Evolutionary conservation across 2,329 filamentous ascomycete genomes (phyloP).

Genomic region (Talaromyces sp.): DNA sequence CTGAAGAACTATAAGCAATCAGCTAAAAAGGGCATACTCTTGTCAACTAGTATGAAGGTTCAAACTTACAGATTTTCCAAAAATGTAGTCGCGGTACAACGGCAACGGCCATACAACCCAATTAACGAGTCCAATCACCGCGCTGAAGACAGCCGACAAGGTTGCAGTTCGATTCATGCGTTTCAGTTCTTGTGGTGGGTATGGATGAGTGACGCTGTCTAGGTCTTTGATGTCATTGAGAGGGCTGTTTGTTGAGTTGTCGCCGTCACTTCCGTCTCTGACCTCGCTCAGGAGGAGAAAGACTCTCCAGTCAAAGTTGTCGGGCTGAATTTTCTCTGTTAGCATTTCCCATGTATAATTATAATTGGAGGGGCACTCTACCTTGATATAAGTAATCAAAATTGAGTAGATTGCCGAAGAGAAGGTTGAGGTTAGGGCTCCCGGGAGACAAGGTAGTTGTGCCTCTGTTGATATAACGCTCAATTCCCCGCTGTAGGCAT

Average conservation of each 20-base stretch:
- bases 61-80: constrained; percentile 18
- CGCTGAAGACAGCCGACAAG: constrained; percentile 26
- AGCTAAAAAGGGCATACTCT: background rate
- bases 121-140: constrained; percentile 25
- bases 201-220: constrained; percentile 24
- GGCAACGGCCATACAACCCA: constrained; percentile 27
- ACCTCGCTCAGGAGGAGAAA: constrained; percentile 19
- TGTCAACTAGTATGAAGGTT: background rate
- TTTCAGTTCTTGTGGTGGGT: constrained; percentile 21
- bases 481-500: constrained; percentile 34
- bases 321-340: constrained; percentile 5
- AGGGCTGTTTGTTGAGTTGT: background rate
- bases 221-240: constrained; percentile 10
- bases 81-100: constrained; percentile 25
- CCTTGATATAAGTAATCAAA: constrained; percentile 29
- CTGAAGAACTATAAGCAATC: constrained; percentile 19
- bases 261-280: constrained; percentile 4
- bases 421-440: constrained; percentile 38
- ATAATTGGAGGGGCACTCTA: background rate
- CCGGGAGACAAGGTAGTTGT: constrained; percentile 21
- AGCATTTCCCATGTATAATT: background rate
- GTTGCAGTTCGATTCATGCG: constrained; percentile 26
- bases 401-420: constrained; percentile 44
- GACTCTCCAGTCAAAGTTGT: constrained; percentile 17
- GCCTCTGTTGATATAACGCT: constrained; percentile 34